Base-by-base conservation (phyloP, 352 stramenopile genomes). In the Plasmopara muralis region DNA sequence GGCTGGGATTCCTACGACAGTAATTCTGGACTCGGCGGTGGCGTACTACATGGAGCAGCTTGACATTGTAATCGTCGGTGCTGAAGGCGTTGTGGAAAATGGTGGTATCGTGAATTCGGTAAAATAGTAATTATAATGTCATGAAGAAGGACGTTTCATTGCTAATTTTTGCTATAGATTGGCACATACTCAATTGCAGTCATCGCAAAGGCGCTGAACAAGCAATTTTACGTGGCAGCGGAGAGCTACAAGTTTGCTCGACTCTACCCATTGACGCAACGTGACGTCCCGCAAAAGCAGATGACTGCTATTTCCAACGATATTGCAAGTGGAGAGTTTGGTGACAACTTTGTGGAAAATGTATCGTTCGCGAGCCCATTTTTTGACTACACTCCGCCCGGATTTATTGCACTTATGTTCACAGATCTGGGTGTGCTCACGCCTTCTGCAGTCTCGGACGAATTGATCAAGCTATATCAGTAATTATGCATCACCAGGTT, bases 171-270 rank as follows among this genome's bases (percentile, higher is more conserved):
- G 18, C 53, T 53, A 16, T 5, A 95, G 71, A 86, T 98, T 44
- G 96, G 96, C 16, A 99, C 96, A 14, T 98, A 96, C 70, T 87
- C 89, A 14, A 77, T 96, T 33, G 96, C 94, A 0, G 80, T 98
- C 41, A 88, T 97, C 60, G 95, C 96, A 6, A 88, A 97, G 62
- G 93, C 95, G 28, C 77, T 97, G 64, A 95, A 96, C 40, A 98
- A 98, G 50, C 95, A 96, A 12, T 97, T 99, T 66, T 99, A 99
- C 80, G 96, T 98, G 13, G 96, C 95, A 0, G 95, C 95, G 4
- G 95, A 99, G 72, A 97, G 86, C 60, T 98, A 98, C 75, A 99
- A 99, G 63, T 99, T 99, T 73, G 94, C 95, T 20, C 89, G 96
- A 29, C 67, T 98, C 51, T 99, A 98, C 70, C 96, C 96, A n/a